phyloP scores from a whole-genome alignment of 1,139 yeast genomes.

The Suhomyces choctaworum region DNA sequence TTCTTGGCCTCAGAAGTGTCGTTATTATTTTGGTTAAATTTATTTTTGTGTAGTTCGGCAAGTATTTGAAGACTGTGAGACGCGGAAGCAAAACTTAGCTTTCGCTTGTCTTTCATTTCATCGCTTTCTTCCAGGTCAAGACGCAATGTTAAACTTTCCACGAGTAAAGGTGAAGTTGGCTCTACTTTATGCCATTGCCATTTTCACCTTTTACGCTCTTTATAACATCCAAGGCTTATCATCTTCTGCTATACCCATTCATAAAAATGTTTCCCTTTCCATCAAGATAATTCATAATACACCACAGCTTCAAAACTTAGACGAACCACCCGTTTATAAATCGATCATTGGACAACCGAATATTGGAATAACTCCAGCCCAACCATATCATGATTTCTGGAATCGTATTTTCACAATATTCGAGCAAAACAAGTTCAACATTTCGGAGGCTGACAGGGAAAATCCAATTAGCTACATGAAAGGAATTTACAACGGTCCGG shows the following conservation, averaged over 20 bases:
- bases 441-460: slow-evolving; percentile 15
- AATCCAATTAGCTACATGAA: slow-evolving; percentile 28
- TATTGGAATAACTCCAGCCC: slow-evolving; percentile 9
- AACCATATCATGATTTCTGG: slow-evolving; percentile 19
- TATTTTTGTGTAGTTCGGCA: too few species aligned
- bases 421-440: slow-evolving; percentile 15
- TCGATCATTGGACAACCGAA: slow-evolving; percentile 10
- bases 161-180: slow-evolving; percentile 10
- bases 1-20: too few species aligned
- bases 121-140: too few species aligned
- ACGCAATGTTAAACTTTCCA: slow-evolving; percentile 8
- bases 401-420: slow-evolving; percentile 17
- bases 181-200: slow-evolving; percentile 5
- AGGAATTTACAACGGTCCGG: slow-evolving; percentile 23
- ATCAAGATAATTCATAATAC: slow-evolving; percentile 6
- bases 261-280: slow-evolving; percentile 7
- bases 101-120: too few species aligned
- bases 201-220: slow-evolving; percentile 5
- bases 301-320: neutral
- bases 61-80: too few species aligned
- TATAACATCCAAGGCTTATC: slow-evolving; percentile 5
- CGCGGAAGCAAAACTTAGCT: too few species aligned
- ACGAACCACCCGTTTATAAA: slow-evolving; percentile 4
- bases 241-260: slow-evolving; percentile 9
- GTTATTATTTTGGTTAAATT: too few species aligned